Percentiles rank a stretch among this genome's conserved stretches.
phyloP scores from a whole-genome alignment of 139 green algal genomes.

The Spirogloea muscicola region DNA sequence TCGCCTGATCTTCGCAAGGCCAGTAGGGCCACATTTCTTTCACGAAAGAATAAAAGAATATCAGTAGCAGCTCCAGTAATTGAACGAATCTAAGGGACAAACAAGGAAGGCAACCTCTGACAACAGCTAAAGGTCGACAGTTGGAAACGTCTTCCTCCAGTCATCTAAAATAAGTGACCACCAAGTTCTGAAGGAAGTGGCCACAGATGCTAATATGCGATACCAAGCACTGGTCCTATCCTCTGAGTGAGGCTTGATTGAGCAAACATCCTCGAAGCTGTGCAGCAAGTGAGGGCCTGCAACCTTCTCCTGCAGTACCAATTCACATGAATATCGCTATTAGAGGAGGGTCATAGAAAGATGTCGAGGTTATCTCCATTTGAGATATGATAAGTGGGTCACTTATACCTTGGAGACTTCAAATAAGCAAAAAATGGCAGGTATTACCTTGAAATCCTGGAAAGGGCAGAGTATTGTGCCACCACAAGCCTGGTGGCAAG shows the following conservation, averaged over 20 bases:
- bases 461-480: slow-evolving; percentile 33
- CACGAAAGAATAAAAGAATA: too few relatives aligned
- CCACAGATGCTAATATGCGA: neutral
- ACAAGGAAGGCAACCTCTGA: neutral
- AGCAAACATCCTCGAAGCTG: slow-evolving; percentile 4
- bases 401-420: too few relatives aligned
- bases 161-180: neutral
- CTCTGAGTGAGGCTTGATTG: neutral
- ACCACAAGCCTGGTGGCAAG: slow-evolving; percentile 20
- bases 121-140: neutral
- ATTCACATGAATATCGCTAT: neutral
- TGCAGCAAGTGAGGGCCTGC: slow-evolving; percentile 9
- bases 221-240: neutral
- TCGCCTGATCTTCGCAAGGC: too few relatives aligned
- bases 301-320: slow-evolving; percentile 10
- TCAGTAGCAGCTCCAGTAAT: neutral
- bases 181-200: neutral
- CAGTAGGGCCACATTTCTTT: too few relatives aligned
- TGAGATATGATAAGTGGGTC: too few relatives aligned
- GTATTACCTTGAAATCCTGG: slow-evolving; percentile 26
- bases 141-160: neutral
- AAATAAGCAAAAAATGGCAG: neutral
- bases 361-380: too few relatives aligned
- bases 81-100: neutral
- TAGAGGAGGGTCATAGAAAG: neutral